Base-by-base conservation (phyloP, 306 rosid species). In the Albizia julibrissin region DNA sequence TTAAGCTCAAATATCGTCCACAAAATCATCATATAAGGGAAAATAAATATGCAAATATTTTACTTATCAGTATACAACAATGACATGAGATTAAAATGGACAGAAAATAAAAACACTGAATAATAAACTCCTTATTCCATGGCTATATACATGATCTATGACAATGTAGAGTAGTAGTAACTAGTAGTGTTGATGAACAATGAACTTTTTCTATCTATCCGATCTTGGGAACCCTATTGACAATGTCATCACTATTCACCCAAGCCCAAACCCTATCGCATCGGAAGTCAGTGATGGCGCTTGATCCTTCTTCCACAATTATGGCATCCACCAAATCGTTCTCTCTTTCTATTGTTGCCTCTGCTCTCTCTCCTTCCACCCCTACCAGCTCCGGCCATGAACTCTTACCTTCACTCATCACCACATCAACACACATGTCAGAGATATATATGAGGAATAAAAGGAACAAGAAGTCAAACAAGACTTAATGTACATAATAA, bases 351-450 rank as follows among this genome's bases (percentile, higher is more conserved):
- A 89, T 79, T 3, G 40, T 85, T 72, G 69, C 71, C 65, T 50
- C 69, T 6, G 91, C 97, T 10, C 39, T 82, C 61, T 78, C 66
- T 70, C 88, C 92, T 6, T 83, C 16, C 29, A 49, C 72, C 15
- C 94, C 92, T 5, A 92, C 78, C 75, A 90, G 81, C 81, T 90
- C 92, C 0, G 87, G 84, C 94, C 97, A 90, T 19, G 94, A 79
- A 27, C 54, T 74, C 79, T 92, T 92, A 29, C 92, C 91, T 87
- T 58, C 65, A 16, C n/a, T n/a, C n/a, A n/a, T n/a, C n/a, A n/a
- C n/a, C n/a, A n/a, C 74, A 18, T 16, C 18, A 50, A 50, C 22
- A 18, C 59, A 19, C n/a, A 14, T 0, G 19, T 49, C 4, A 49
- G 56, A 49, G 3, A 10, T 50, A 50, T 16, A 29, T 50, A 50